These are phyloP conservation scores for Mrakia gelida DNA, from an alignment of 768 basidiomycete species.

Conservation along the genomic window DNA sequence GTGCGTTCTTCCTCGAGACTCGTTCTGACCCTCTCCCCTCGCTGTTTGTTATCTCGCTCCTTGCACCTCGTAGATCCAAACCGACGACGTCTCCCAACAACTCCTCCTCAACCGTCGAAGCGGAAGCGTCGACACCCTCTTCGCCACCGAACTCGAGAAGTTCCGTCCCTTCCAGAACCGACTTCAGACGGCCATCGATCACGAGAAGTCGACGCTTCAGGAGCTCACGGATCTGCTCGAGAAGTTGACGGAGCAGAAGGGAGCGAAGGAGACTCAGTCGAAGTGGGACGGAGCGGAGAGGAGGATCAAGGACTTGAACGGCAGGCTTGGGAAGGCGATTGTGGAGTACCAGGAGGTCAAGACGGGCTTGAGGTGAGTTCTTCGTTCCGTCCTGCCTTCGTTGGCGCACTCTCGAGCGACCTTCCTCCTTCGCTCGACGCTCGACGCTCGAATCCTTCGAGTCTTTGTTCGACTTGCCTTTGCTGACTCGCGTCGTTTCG, in stretches of 20 bases:
- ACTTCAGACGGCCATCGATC: constrained; percentile 67
- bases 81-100: constrained; percentile 92
- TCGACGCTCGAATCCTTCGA: too few species aligned
- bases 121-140: constrained; percentile 75
- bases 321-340: constrained; percentile 66
- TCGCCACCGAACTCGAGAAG: constrained; percentile 91
- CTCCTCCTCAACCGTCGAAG: constrained; percentile 78
- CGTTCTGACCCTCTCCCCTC: neutral
- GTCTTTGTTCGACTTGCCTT: too few species aligned
- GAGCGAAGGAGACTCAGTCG: constrained; percentile 68
- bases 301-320: constrained; percentile 67
- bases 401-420: too few species aligned
- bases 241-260: constrained; percentile 63
- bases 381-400: neutral
- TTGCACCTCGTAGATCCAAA: constrained; percentile 63
- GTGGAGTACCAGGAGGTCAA: constrained; percentile 83
- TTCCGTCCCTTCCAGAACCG: constrained; percentile 87
- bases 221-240: constrained; percentile 75
- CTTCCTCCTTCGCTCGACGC: too few species aligned
- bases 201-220: constrained; percentile 67
- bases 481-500: neutral
- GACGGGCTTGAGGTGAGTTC: constrained; percentile 71
- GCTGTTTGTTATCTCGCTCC: neutral
- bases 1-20: too few species aligned
- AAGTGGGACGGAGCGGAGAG: constrained; percentile 80